Base-by-base conservation (phyloP, 192 early-diverging fungal species). In the Coemansia asiatica region DNA sequence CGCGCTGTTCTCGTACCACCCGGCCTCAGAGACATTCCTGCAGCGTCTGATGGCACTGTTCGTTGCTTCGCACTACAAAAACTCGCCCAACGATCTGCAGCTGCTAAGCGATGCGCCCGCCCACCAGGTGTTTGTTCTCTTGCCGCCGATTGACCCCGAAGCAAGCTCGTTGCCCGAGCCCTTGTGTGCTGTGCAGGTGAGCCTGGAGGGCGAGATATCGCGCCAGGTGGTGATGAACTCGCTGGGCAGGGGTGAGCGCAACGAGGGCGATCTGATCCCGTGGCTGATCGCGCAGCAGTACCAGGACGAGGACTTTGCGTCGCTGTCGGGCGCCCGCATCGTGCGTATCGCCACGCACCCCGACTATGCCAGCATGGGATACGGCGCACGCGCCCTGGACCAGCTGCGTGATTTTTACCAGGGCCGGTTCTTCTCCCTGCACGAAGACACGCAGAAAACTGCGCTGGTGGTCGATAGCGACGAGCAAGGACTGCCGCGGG, bases 21-120 rank as follows among this genome's bases (percentile, higher is more conserved):
- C 96, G 9, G 95, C 96, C 7, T 91, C 90, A 13, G 97, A 99
- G 74, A 89, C 91, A 2, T 99, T 99, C 76, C 77, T 99, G 83
- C 97, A 97, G 79, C 90, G 90, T 50, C 97, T 99, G 90, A 96
- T 99, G 94, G 86, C 89, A 4, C 76, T 99, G 31, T 99, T 98
- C 65, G 95, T 98, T 27, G 93, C 97, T 22, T 94, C 93, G 76
- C 97, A 99, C 78, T 99, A 99, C 89, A 99, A 99, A 79, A 99
- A 99, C 83, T 92, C 91, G 38, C 97, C 97, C 29, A 96, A 99
- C 75, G 97, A 99, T 70, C 79, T 99, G 72, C 95, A 98, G 79
- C 83, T 99, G 59, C 86, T 99, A 84, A 95, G 91, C 78, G 97
- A 99, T 64, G 97, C 97, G 1, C 97, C 97, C 16, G 94, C 94